A percentile compares a stretch with the other conserved stretches of the same genome.
Evolutionary conservation across 441 rosid species (phyloP).

Genomic region (Arabidopsis lyrata): DNA sequence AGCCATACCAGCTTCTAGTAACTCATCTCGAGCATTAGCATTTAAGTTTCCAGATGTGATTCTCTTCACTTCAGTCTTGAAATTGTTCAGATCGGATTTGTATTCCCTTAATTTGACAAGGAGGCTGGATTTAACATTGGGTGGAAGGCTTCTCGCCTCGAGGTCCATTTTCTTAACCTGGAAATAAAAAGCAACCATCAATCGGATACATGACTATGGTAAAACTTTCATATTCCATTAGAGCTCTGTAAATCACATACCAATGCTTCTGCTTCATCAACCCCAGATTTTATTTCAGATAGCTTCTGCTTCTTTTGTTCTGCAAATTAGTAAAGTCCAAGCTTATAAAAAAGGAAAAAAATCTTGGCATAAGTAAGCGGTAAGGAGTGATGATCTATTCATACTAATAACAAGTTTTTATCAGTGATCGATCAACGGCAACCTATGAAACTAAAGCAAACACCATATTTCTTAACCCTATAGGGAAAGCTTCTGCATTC

Average conservation of each 20-base stretch:
- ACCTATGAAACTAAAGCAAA: background rate
- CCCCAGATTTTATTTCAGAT: conserved; percentile 68
- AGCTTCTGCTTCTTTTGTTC: conserved; percentile 91
- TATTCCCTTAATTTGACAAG: conserved; percentile 91
- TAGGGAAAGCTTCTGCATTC: background rate
- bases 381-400: background rate
- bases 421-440: background rate
- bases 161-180: conserved; percentile 90
- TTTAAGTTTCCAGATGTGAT: conserved; percentile 66
- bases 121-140: conserved; percentile 78
- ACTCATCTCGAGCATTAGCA: conserved; percentile 72
- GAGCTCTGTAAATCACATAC: conserved; percentile 45
- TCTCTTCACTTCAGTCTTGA: conserved; percentile 80
- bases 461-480: background rate
- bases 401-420: background rate
- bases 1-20: conserved; percentile 93
- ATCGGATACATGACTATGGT: background rate
- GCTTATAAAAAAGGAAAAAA: background rate
- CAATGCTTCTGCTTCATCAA: conserved; percentile 87
- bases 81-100: conserved; percentile 89
- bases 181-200: background rate
- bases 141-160: conserved; percentile 85
- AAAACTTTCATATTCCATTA: background rate
- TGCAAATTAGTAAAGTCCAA: conserved; percentile 42
- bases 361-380: background rate